These are phyloP conservation scores for Hyphodiscus sp. DNA, from an alignment of 2,329 filamentous ascomycete genomes.

Conservation along the genomic window DNA sequence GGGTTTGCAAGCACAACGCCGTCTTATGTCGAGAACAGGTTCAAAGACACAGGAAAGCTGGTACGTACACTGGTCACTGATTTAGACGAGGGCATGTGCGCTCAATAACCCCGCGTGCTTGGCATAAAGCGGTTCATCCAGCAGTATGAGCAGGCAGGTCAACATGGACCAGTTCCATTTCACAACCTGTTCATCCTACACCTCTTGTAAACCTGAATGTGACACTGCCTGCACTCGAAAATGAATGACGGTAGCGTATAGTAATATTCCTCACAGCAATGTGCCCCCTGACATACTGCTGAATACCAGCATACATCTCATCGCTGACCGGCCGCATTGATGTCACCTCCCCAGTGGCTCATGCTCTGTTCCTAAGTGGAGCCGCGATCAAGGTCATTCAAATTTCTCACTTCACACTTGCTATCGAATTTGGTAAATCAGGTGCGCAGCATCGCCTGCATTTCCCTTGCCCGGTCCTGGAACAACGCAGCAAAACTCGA, in stretches of 20 bases:
- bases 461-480: conserved; percentile 3
- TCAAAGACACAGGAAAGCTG: background rate
- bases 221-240: conserved; percentile 41
- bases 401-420: background rate
- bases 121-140: conserved; percentile 3
- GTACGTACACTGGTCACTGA: background rate
- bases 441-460: background rate
- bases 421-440: background rate
- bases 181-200: conserved; percentile 41
- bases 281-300: conserved; percentile 30
- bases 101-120: conserved; percentile 1
- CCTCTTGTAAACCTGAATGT: conserved; percentile 38
- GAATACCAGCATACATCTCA: no score
- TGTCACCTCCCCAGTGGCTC: background rate
- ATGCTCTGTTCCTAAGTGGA: background rate
- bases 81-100: background rate
- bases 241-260: conserved; percentile 37
- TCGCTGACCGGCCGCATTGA: conserved; percentile 3
- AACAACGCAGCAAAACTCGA: background rate
- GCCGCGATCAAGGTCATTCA: background rate
- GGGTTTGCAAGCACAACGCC: background rate
- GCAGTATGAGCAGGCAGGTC: conserved; percentile 3
- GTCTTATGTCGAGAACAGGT: background rate
- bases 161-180: background rate
- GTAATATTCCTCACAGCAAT: conserved; percentile 39